A percentile compares a stretch with the other conserved stretches of the same genome.
phyloP scores from a whole-genome alignment of 164 flowering plant genomes.

The Sextonia rubra region DNA sequence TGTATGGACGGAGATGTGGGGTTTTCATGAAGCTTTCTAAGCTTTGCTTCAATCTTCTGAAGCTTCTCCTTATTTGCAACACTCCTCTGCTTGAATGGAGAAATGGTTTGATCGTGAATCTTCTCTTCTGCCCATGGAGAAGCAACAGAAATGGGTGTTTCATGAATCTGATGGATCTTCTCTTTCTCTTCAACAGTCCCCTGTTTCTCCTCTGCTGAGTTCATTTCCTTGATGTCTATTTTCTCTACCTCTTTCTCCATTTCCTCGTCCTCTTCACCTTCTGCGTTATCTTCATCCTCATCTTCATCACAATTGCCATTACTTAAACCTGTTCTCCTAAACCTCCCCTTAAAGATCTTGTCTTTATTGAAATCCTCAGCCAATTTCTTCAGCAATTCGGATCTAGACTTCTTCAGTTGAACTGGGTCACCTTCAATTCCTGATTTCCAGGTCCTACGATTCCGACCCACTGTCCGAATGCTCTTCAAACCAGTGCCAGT shows the following conservation, averaged over 20 bases:
- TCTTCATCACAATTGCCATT: conserved; percentile 11
- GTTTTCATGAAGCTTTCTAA: background rate
- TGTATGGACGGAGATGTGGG: background rate
- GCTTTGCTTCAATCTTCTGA: background rate
- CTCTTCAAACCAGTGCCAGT: background rate
- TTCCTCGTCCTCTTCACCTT: conserved; percentile 16
- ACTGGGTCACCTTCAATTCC: conserved; percentile 22
- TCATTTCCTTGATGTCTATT: conserved; percentile 44
- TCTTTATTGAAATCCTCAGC: conserved; percentile 34
- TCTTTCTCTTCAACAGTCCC: conserved; percentile 1
- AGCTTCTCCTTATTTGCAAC: background rate
- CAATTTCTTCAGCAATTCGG: conserved; percentile 18
- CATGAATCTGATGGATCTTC: background rate
- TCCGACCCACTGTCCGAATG: conserved; percentile 23
- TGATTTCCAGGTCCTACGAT: conserved; percentile 51
- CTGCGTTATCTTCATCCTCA: conserved; percentile 11
- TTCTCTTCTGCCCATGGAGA: conserved; percentile 2
- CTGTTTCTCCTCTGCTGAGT: conserved; percentile 5
- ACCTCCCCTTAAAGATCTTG: conserved; percentile 24
- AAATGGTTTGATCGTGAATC: conserved; percentile 2
- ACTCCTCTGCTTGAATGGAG: background rate
- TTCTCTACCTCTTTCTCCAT: conserved; percentile 32
- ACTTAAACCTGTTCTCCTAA: conserved; percentile 16
- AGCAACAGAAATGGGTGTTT: background rate
- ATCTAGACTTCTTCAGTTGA: conserved; percentile 19